Base-by-base conservation (phyloP, 2,329 filamentous ascomycete species). In the Beauveria varroae region DNA sequence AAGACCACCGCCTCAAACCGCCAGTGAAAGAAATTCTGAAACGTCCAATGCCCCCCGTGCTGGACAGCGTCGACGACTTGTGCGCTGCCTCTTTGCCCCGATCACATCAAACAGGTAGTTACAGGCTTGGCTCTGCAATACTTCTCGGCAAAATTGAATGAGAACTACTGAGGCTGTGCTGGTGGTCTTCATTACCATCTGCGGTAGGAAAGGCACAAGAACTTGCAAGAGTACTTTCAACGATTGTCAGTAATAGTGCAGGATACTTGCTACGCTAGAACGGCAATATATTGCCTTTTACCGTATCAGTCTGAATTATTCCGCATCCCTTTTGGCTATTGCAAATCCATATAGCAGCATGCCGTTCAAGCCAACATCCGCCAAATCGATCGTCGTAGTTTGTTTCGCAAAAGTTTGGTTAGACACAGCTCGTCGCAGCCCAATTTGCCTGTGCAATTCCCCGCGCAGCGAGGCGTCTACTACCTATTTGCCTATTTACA, bases 1-100 rank as follows among this genome's bases (percentile, higher is more conserved):
- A 18, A 34, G 40, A 10, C 30, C 30, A 12, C 41, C 58, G 58
- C 58, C 58, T 56, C 58, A 61, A 61, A 61, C 58, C 30, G 22
- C 50, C 51, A 55, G 30, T 50, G 34, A 28, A 59, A 12, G 44
- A 37, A 18, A 40, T 56, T 56, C 43, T 61, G 58, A 61, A 61
- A 61, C 58, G 51, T 30, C 43, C 18, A 47, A 30, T 26, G 18
- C 24, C 5, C n/a, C 47, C 55, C 49, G 34, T 51, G 56, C 22
- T 10, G 26, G 7, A 28, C 10, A 41, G 24, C 49, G 20, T n/a
- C 26, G n/a, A 18, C n/a, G 37, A 37, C 47, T 10, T 24, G 14
- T 26, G 43, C 55, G 44, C 16, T 18, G 20, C 22, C 18, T 43
- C 41, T 37, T 10, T 37, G 5, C 34, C 12, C 34, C 34, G 12